Base-by-base conservation (phyloP, 208 protist genomes). In the Leishmania arabica region DNA sequence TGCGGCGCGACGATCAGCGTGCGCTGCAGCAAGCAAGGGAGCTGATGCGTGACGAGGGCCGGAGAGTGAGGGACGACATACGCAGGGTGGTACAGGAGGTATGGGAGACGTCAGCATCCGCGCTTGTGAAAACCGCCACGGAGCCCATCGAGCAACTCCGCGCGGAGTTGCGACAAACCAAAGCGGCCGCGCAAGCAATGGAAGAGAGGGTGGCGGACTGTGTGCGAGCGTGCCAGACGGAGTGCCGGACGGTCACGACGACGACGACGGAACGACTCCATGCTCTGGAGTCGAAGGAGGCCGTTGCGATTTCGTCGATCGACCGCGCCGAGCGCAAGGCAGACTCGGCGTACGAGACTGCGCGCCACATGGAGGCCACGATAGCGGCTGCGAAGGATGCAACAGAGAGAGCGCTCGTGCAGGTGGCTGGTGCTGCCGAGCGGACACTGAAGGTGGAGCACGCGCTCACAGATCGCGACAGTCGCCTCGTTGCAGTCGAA, bases 311-410 rank as follows among this genome's bases (percentile, higher is more conserved):
- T 31, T 92, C 89, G 15, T 88, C 89, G 40, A 75, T 95, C 34
- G 92, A 95, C 69, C 83, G 91, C 7, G 92, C 90, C 54, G 92
- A 97, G 87, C 84, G 88, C 60, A 95, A 93, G 84, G 81, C 89
- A 2, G 90, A 95, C 75, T 80, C 86, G 40, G 88, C 88, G 51
- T 86, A 92, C 65, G 91, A 94, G 34, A 79, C 81, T 8, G 83
- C 74, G 31, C 79, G 77, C 17, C 85, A 86, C 34, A 84, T 88
- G 73, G 90, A 94, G 49, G 86, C 86, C 1, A 68, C 64, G 21
- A 68, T 92, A 37, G 54, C 78, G 56, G 75, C 84, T 17, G 88
- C 84, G 49, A 78, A 83, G 62, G 89, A 95, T 68, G 80, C 80
- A 75, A 75, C 84, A 34, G 88, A 92, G 71, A 74, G 81, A 6